Base-by-base conservation (phyloP, 306 rosid species). In the Vicia villosa region DNA sequence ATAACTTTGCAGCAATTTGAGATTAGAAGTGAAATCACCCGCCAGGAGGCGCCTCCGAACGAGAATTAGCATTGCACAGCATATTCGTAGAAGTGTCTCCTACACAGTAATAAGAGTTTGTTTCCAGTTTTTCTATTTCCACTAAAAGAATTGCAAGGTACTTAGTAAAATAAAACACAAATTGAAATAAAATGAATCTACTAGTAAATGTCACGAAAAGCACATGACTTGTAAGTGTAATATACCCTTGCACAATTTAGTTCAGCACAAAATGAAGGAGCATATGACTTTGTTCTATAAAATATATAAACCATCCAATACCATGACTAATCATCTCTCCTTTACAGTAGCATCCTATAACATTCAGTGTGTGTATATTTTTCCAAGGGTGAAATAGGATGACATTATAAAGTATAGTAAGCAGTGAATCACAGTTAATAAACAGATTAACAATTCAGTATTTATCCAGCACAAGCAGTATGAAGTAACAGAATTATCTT, bases 1-100 rank as follows among this genome's bases (percentile, higher is more conserved):
- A 64, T 90, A 94, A 65, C 80, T 72, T 73, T 94, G 98, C 61
- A 94, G 84, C 76, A 94, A 81, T 82, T 94, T 94, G 79, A 94
- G 98, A 84, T 94, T 94, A 5, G 98, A 84, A 32, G 98, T 94
- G 79, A 94, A 94, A 90, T 94, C 98, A 41, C 98, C 98, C 0
- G 98, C 98, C 30, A 94, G 85, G 47, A 94, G 87, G 57, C 97
- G 96, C 50, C 94, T 80, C 59, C 98, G 95, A 42, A 88, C 58
- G 30, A 94, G 90, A 75, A 90, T 86, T 74, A 94, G 79, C 98
- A 94, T 94, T 41, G 98, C 96, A 69, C 96, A 88, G 79, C 98
- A 94, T 84, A 94, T 64, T 58, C 99, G 83, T 15, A 88, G 91
- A 72, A 94, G 96, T 62, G 95, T 94, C 79, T 94, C 98, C 98